Evolutionary conservation across 495 filamentous ascomycete genomes (phyloP), one percentile per base, ranked within the genome.

Genomic region (Penicillium bialowiezense): DNA sequence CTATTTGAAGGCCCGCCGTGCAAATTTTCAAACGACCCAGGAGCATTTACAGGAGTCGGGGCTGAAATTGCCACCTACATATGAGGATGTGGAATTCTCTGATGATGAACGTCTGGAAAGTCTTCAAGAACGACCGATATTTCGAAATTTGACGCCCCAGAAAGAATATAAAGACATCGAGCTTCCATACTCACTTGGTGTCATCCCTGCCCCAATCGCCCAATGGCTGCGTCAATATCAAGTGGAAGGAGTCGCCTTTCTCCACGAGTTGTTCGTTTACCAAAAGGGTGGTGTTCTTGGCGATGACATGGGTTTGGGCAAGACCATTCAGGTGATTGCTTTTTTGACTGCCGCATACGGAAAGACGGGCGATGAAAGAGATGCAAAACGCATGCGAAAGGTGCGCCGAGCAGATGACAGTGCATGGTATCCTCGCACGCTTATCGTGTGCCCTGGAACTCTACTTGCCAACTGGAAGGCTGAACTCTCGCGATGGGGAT

Each of bases 301-400:
- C 1, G 93, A 98, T 65, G 93, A 98, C 60, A 98, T 98, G 93
- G 93, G 93, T 26, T 69, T 98, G 24, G 93, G 93, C 0, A 98
- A 98, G 66, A 98, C 93, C 0, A 89, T 98, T 12, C 93, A 98
- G 67, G 90, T 98, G 21, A 95, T 93, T 50, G 89, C 92, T 0
- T 98, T 97, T 56, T 76, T 98, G 28, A 91, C 90, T 0, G 91
- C 85, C 7, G 90, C 90, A 5, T 98, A 96, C 63, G 95, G 92
- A 1, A 97, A 97, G 69, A 96, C 90, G 5, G 95, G 84, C 2
- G 92, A 96, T 55, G 87, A 92, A 65, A 75, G 91, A 37, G 93
- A 98, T 59, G 74, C 65, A 2, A 96, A 96, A 58, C 73, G 89
- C 26, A 96, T 97, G 95, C 80, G 93, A 26, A 96, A 96, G 65